Evolutionary conservation across 2,329 filamentous ascomycete genomes (phyloP).

Genomic region (Xylariaceae sp.): DNA sequence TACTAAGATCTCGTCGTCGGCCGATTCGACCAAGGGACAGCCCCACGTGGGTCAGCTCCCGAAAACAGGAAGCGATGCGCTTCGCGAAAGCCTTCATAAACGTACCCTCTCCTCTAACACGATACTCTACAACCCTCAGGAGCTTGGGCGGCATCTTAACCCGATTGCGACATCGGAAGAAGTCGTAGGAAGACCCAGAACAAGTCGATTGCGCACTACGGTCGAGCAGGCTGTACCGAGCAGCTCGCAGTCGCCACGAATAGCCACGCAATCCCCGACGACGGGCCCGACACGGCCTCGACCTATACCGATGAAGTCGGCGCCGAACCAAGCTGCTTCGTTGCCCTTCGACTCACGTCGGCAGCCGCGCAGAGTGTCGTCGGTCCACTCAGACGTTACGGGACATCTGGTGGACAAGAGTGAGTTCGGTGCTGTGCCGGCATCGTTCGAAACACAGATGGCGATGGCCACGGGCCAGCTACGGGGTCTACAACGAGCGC

Average conservation of each 20-base stretch:
- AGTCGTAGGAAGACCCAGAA: conserved; percentile 29
- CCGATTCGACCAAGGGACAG: conserved; percentile 23
- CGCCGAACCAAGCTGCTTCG: conserved; percentile 50
- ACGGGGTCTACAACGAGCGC: conserved; percentile 35
- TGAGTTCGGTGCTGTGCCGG: conserved; percentile 59
- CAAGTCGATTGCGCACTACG: conserved; percentile 33
- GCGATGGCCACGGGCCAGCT: conserved; percentile 62
- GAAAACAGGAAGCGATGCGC: conserved; percentile 25
- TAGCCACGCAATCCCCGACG: conserved; percentile 38
- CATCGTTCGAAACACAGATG: conserved; percentile 78
- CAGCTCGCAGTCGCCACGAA: conserved; percentile 42
- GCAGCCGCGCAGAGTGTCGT: conserved; percentile 42
- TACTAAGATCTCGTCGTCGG: conserved; percentile 28
- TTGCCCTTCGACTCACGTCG: conserved; percentile 45
- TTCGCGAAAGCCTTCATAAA: conserved; percentile 49
- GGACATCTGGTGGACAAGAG: conserved; percentile 44
- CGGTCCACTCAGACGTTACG: conserved; percentile 59
- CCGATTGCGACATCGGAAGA: conserved; percentile 41
- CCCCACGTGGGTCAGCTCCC: conserved; percentile 32
- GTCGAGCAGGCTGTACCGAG: conserved; percentile 34
- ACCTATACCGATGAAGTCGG: conserved; percentile 52
- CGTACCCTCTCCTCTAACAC: conserved; percentile 78
- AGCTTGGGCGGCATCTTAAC: conserved; percentile 33
- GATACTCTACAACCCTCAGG: conserved; percentile 72
- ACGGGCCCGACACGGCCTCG: conserved; percentile 46